These are phyloP conservation scores for Colletotrichum limetticola DNA, from an alignment of 2,329 filamentous ascomycete genomes.

Conservation along the genomic window DNA sequence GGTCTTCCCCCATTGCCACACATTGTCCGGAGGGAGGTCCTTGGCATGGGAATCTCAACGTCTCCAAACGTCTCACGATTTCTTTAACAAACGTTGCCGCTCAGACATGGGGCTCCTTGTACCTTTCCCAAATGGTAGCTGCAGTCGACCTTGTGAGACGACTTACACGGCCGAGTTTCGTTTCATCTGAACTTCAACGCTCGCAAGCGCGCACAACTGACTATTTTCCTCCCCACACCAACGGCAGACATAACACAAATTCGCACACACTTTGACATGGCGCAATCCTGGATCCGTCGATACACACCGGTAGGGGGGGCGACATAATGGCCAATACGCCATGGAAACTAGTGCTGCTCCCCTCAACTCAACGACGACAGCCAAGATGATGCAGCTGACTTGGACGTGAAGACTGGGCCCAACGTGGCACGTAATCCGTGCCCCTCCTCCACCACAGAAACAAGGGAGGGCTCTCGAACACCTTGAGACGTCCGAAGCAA, in stretches of 20 bases:
- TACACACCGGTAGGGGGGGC: not conserved
- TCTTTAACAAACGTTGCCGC: not conserved
- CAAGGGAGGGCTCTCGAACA: conserved; percentile 13
- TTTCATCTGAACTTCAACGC: conserved; percentile 27
- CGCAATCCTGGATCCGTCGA: conserved; percentile 5
- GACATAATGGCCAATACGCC: not conserved
- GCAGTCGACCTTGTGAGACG: conserved; percentile 24
- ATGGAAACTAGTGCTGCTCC: conserved; percentile 18
- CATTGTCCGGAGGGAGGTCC: not conserved
- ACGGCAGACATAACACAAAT: conserved; percentile 11
- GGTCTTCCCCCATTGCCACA: not conserved
- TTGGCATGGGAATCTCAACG: not conserved
- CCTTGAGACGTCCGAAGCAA: conserved; percentile 23
- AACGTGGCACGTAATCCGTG: not conserved
- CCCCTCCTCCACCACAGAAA: not conserved
- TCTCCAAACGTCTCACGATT: conserved; percentile 11
- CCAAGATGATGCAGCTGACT: conserved; percentile 4
- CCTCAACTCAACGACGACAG: conserved; percentile 5
- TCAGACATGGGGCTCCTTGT: conserved; percentile 20
- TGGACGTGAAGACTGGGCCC: not conserved
- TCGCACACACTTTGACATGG: not conserved
- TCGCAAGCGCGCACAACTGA: conserved; percentile 1
- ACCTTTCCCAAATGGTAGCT: not conserved
- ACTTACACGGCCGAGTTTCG: conserved; percentile 19
- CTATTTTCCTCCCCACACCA: not conserved